A percentile compares a stretch with the other conserved stretches of the same genome.
These are phyloP conservation scores for Arabis alpina DNA, from an alignment of 345 rosid genomes.

Conservation along the genomic window DNA sequence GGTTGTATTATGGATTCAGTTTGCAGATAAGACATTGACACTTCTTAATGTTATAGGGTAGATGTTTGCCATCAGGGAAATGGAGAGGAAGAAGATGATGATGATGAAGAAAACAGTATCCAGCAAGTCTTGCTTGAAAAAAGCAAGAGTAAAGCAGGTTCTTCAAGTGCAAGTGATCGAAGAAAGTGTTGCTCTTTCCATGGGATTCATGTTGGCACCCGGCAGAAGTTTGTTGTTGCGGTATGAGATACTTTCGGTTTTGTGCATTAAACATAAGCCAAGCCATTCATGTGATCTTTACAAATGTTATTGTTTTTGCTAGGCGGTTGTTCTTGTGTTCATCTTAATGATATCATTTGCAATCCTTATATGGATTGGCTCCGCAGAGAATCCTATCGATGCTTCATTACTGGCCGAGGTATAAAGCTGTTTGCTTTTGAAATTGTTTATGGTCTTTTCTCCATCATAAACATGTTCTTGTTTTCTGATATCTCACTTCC, in stretches of 20 bases:
- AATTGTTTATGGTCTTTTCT: no score
- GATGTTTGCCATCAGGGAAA: slow-evolving; percentile 81
- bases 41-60: slow-evolving; percentile 56
- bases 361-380: slow-evolving; percentile 61
- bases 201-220: slow-evolving; percentile 55
- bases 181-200: slow-evolving; percentile 57
- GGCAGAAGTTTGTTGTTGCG: slow-evolving; percentile 64
- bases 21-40: slow-evolving; percentile 17
- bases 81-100: slow-evolving; percentile 48
- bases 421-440: neutral
- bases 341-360: slow-evolving; percentile 57
- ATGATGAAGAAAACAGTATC: slow-evolving; percentile 49
- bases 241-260: slow-evolving; percentile 38
- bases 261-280: neutral
- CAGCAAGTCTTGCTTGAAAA: slow-evolving; percentile 56
- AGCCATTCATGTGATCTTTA: neutral
- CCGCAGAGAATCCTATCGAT: slow-evolving; percentile 54
- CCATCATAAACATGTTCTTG: neutral
- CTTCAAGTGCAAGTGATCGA: slow-evolving; percentile 41
- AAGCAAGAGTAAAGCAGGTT: slow-evolving; percentile 43
- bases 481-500: slow-evolving; percentile 1
- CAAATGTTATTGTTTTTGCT: slow-evolving; percentile 7
- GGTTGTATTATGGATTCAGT: neutral
- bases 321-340: slow-evolving; percentile 57
- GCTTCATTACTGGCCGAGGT: slow-evolving; percentile 58